phyloP scores from a whole-genome alignment of 371 early-diverging fungal species.

The Rhizopus sp. region DNA sequence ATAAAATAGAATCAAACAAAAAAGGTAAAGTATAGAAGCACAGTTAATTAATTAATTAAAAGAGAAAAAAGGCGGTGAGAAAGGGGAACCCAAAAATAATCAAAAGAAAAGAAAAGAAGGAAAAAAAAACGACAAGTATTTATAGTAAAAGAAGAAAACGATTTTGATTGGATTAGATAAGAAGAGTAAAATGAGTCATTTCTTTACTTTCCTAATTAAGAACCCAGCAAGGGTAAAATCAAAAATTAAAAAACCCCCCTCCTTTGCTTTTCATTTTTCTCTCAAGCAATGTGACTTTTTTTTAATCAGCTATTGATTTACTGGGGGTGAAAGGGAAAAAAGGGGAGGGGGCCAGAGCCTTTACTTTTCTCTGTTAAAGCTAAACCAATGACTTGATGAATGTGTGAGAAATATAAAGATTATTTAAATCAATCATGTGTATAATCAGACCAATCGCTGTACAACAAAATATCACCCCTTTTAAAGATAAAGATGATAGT shows the following conservation, averaged over 20 bases:
- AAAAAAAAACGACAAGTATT: conserved; percentile 1
- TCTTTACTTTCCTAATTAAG: conserved; percentile 18
- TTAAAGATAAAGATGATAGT: too few relatives aligned
- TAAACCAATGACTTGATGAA: too few relatives aligned
- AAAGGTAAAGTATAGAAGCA: neutral
- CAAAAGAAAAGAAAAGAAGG: neutral
- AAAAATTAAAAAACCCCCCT: neutral
- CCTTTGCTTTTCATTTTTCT: conserved; percentile 1
- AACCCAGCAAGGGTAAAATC: neutral
- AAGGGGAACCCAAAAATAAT: conserved; percentile 5
- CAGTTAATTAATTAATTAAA: neutral
- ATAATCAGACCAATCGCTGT: too few relatives aligned
- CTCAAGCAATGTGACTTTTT: neutral
- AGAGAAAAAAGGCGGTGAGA: conserved; percentile 5
- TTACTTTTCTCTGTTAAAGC: too few relatives aligned
- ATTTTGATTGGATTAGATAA: conserved; percentile 7
- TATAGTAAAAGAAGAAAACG: neutral
- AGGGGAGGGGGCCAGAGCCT: too few relatives aligned
- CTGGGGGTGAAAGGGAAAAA: too few relatives aligned
- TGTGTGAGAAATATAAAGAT: too few relatives aligned
- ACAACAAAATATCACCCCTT: too few relatives aligned
- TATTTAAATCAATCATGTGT: too few relatives aligned
- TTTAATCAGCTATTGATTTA: neutral
- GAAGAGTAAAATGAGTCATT: conserved; percentile 15
- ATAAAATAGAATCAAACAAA: conserved; percentile 8